Evolutionary conservation across 441 rosid genomes (phyloP), one percentile per base, ranked within the genome.

Genomic region (Lepidium campestre): DNA sequence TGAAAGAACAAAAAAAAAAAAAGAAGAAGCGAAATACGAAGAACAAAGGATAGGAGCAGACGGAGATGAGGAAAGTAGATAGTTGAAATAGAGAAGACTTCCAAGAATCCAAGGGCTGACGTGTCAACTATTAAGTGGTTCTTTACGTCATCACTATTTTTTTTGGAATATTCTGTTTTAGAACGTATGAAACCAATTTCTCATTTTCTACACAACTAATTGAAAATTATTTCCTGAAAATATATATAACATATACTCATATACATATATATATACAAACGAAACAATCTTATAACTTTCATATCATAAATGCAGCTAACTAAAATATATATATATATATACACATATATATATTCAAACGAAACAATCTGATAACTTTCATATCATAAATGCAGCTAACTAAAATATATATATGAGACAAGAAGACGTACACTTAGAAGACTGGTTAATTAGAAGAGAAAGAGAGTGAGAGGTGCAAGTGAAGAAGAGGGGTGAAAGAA

Each of bases 41-140:
- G 40, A 46, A n/a, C 9, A 14, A 14, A 25, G 29, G 9, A 48
- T 55, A 41, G 50, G 14, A 36, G 50, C 9, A 69, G 36, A 20
- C 6, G 47, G 62, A 25, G 57, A 47, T 2, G 71, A 53, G 63
- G 22, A 67, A 36, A 59, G 67, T 40, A 42, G 64, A 71, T 65
- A 34, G 40, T 48, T 49, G 23, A 40, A 42, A 39, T 46, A 65
- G 58, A 53, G 58, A 37, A 67, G 19, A 61, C 50, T 25, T 41
- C 62, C 36, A 35, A 29, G 14, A 67, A 39, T 19, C 34, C 19
- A 66, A 73, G 73, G 77, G 77, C 68, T 73, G 52, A 54, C 58
- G 68, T 67, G 77, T 60, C 77, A 54, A 54, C 1, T 18, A 53
- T n/a, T 60, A 9, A 61, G 8, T 67, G 77, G 73, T 53, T 9